Evolutionary conservation across 257 asterid genomes (phyloP), one percentile per base, ranked within the genome.

Genomic region (Lycium barbarum): DNA sequence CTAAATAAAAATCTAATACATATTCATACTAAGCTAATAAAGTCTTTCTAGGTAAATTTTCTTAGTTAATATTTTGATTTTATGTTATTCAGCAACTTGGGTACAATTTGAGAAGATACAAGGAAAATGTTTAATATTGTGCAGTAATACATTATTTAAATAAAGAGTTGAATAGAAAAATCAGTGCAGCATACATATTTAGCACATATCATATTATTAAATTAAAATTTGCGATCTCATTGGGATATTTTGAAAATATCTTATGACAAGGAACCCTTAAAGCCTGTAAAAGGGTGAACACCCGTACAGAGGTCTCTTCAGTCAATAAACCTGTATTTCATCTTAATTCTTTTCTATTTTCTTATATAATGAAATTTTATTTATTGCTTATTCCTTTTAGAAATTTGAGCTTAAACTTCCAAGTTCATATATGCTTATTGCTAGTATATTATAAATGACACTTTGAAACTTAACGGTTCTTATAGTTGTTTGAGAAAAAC

Each of bases 211-310:
- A 15, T 57, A 15, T 2, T 14, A 15, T 26, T 26, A 18, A 15
- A 57, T 57, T 55, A 55, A 55, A 15, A 55, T 55, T 2, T 55
- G 14, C 62, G 14, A 55, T 55, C 8, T 55, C 7, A 55, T 63
- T 26, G 81, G 51, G 81, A 76, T 76, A 51, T 76, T 51, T n/a
- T 13, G 22, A 26, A 51, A 51, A 76, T 76, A 76, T 76, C 82
- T 76, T 51, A 76, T 26, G 22, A 12, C 26, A 51, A 51, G 40
- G 63, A 51, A 76, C 26, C 62, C 62, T 76, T 51, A 76, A 76
- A 76, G 63, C 45, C 82, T 76, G 82, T 76, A 76, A 76, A 76
- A 22, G 22, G 45, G 9, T 0, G 13, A 76, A 26, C 62, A 26
- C 43, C 45, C 13, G 47, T 51, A 51, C 82, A 51, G 45, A 12